Conservation (phyloP, 345 rosid species). For the Euphorbia peplus region DNA sequence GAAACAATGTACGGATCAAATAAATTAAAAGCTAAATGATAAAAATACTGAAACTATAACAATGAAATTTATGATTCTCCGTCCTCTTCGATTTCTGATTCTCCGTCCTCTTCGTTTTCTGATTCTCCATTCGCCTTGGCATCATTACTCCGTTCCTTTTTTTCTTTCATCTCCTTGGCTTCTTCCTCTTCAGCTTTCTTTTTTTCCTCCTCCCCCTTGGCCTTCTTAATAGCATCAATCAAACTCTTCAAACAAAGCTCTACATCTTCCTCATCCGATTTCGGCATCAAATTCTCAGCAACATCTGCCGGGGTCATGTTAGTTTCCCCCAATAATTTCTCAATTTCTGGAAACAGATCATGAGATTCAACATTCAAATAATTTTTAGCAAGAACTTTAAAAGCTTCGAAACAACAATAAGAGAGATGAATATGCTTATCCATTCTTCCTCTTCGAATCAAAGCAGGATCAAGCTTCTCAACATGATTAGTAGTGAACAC, state of each 20-base stretch:
- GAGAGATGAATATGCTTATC: conserved; percentile 15
- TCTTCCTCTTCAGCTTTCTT: conserved; percentile 5
- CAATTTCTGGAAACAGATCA: not conserved
- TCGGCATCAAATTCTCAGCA: conserved; percentile 14
- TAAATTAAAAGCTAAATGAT: no score
- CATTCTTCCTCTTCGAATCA: conserved; percentile 21
- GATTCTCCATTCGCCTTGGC: not conserved
- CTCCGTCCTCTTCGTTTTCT: no score
- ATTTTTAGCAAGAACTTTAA: conserved; percentile 10
- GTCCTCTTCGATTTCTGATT: no score
- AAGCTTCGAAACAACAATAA: conserved; percentile 18
- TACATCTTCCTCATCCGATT: conserved; percentile 7
- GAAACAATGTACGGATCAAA: no score
- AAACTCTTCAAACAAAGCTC: conserved; percentile 8
- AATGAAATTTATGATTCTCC: no score
- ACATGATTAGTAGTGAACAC: conserved; percentile 22
- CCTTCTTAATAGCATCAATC: conserved; percentile 8
- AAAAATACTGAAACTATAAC: no score
- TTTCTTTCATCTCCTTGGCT: not conserved
- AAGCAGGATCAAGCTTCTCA: conserved; percentile 22
- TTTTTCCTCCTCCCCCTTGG: conserved; percentile 3
- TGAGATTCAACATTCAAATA: conserved; percentile 9
- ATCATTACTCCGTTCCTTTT: not conserved
- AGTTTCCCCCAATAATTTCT: conserved; percentile 7
- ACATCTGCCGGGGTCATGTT: conserved; percentile 18